Base-by-base conservation (phyloP, 2,329 filamentous ascomycete genomes). In the Blastomyces emzantsi region DNA sequence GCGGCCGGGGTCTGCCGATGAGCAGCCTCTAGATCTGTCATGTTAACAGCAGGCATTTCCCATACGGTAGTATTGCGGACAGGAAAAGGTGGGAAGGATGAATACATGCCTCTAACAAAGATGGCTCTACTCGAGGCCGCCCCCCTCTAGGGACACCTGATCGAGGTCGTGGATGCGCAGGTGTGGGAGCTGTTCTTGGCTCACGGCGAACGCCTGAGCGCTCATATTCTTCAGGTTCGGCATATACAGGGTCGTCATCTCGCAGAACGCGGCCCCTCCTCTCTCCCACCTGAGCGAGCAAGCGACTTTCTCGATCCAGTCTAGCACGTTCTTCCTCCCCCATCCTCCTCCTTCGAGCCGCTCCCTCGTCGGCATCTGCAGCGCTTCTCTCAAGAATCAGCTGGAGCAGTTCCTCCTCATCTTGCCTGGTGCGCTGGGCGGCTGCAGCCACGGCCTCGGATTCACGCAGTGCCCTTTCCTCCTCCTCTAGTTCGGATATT, bases 391-490 rank as follows among this genome's bases (percentile, higher is more conserved):
- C 58, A 17, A 64, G 22, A 33, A 54, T 49, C 39, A 25, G 17
- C 22, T n/a, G 30, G 25, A 64, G n/a, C 47, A n/a, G 1, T 15
- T 52, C 58, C 22, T 61, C 58, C 4, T 64, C 64, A 56, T 62
- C 41, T 2, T 64, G 39, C 2, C 56, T 30, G 33, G 41, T 58
- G 54, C 36, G 58, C 30, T 55, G 45, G 1, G 36, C 54, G 17
- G 45, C 56, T 0, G 52, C 63, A 17, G 65, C 65, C 9, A 51
- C 41, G n/a, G 62, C 63, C 19, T 63, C 61, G 5, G 65, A 66
- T 49, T 65, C 61, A 22, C 30, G 28, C 7, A 60, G 13, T 7
- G 54, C n/a, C 33, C 58, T 47, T 47, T 64, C 62, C 47, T 65
- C 61, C 17, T 17, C 52, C 28, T 60, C 63, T 8, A 39, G 58